Evolutionary conservation across 768 basidiomycete genomes (phyloP).

Genomic region (Leccinellum luteum): DNA sequence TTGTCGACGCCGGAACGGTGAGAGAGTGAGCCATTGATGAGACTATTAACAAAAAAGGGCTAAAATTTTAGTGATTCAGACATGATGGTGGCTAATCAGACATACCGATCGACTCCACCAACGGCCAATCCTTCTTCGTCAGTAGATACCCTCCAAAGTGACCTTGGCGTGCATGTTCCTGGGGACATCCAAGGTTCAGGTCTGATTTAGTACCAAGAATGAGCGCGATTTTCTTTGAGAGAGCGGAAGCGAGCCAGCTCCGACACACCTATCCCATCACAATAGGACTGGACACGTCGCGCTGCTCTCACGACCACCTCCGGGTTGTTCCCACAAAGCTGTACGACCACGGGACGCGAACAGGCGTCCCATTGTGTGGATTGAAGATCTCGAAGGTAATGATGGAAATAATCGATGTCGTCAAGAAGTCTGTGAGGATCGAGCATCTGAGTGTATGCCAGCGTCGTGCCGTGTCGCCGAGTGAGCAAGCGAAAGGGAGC

Average conservation of each 20-base stretch:
- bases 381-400: slow-evolving; percentile 57
- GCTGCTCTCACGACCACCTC: slow-evolving; percentile 59
- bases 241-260: not conserved
- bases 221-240: not conserved
- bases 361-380: slow-evolving; percentile 18
- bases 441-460: slow-evolving; percentile 79
- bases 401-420: slow-evolving; percentile 63
- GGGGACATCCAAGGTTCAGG: slow-evolving; percentile 80
- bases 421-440: slow-evolving; percentile 57
- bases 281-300: slow-evolving; percentile 52
- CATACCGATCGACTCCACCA: slow-evolving; percentile 62
- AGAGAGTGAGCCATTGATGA: slow-evolving; percentile 62
- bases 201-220: slow-evolving; percentile 41
- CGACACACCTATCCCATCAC: slow-evolving; percentile 66
- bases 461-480: slow-evolving; percentile 59
- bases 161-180: slow-evolving; percentile 60
- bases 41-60: slow-evolving; percentile 39
- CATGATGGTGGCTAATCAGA: not conserved
- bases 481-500: slow-evolving; percentile 67
- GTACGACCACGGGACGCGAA: slow-evolving; percentile 59
- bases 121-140: slow-evolving; percentile 67
- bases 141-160: slow-evolving; percentile 80
- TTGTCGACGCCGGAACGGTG: slow-evolving; percentile 61
- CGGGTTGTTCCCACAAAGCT: slow-evolving; percentile 73
- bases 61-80: not conserved